These are phyloP conservation scores for Penicillium thymicola DNA, from an alignment of 2,329 filamentous ascomycete genomes.

Conservation along the genomic window DNA sequence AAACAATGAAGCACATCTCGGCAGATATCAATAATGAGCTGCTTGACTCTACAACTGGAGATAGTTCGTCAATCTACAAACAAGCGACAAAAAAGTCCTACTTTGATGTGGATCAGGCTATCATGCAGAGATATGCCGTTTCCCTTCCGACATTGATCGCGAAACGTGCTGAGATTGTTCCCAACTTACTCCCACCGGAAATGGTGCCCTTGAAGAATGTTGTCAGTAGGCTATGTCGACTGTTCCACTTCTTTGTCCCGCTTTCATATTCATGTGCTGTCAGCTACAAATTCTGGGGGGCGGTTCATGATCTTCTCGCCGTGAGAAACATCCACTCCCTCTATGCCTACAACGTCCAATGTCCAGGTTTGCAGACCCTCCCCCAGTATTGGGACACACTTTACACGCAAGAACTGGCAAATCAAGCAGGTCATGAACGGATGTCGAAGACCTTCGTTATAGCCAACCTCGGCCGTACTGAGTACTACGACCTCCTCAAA, in stretches of 20 bases:
- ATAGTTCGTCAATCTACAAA: neutral
- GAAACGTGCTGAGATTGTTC: neutral
- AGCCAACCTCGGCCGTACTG: neutral
- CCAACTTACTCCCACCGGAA: neutral
- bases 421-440: neutral
- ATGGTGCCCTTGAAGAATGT: neutral
- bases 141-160: neutral
- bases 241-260: neutral
- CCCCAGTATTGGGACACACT: no score
- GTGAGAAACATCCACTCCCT: no score
- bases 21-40: neutral
- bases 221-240: neutral
- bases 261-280: no score
- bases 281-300: no score
- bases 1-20: neutral
- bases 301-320: no score
- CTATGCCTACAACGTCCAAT: no score
- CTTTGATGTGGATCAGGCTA: neutral
- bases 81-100: neutral
- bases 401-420: no score
- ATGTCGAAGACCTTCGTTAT: neutral
- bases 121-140: neutral
- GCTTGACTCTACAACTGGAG: neutral
- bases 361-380: no score
- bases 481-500: neutral